Evolutionary conservation across 2,329 filamentous ascomycete genomes (phyloP).

Genomic region (Arachnomyces sp.): DNA sequence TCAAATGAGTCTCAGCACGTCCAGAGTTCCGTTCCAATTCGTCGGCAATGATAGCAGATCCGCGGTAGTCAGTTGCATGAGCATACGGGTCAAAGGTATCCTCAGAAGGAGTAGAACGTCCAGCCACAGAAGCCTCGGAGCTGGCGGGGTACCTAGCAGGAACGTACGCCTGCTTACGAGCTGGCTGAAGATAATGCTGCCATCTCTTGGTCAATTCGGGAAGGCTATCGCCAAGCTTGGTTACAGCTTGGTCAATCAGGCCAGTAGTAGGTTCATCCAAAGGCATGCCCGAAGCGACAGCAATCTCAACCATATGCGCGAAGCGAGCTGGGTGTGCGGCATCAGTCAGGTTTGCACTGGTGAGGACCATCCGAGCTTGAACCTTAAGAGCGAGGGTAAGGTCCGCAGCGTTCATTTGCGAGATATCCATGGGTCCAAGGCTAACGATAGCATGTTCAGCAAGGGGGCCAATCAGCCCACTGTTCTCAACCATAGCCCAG

Average conservation of each 20-base stretch:
- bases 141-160: conserved; percentile 29
- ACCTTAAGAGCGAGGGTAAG: conserved; percentile 55
- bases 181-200: conserved; percentile 45
- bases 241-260: conserved; percentile 51
- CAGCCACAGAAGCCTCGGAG: conserved; percentile 41
- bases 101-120: conserved; percentile 56
- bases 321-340: conserved; percentile 53
- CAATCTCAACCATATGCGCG: conserved; percentile 52
- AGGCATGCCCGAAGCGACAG: conserved; percentile 44
- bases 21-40: conserved; percentile 74
- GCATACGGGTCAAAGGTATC: conserved; percentile 89
- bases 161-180: conserved; percentile 40
- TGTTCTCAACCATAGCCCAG: conserved; percentile 59
- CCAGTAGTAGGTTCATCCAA: conserved; percentile 48
- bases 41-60: conserved; percentile 82
- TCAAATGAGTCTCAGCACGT: conserved; percentile 62
- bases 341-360: conserved; percentile 37
- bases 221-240: conserved; percentile 41
- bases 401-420: conserved; percentile 43
- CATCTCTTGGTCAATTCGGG: conserved; percentile 45
- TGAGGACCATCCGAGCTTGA: conserved; percentile 41
- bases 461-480: conserved; percentile 51
- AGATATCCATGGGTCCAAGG: conserved; percentile 51
- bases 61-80: conserved; percentile 84
- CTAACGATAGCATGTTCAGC: conserved; percentile 54